These are phyloP conservation scores for Tolypocladium tundrense DNA, from an alignment of 2,329 filamentous ascomycete species.

Conservation along the genomic window DNA sequence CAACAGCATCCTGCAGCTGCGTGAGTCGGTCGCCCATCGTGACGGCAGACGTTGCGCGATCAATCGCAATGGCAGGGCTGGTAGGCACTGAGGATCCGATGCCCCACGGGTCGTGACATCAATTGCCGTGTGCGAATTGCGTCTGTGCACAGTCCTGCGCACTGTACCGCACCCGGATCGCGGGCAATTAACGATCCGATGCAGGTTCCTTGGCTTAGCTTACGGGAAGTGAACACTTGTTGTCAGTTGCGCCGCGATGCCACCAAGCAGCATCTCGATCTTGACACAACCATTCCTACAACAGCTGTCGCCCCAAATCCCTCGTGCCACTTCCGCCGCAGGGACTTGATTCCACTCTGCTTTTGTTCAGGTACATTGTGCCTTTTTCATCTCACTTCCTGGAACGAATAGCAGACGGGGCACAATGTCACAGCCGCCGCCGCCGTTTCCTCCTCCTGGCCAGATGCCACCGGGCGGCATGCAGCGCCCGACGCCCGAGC, in stretches of 20 bases:
- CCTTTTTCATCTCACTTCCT: neutral
- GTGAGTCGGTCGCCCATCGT: conserved; percentile 67
- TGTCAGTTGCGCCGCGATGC: conserved; percentile 13
- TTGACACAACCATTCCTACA: neutral
- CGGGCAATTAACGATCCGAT: conserved; percentile 21
- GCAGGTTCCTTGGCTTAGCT: neutral
- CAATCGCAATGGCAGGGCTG: neutral
- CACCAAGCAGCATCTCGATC: conserved; percentile 2
- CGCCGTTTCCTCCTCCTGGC: conserved; percentile 13
- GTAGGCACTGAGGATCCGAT: neutral
- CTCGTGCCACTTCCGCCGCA: neutral
- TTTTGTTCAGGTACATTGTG: neutral
- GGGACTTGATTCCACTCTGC: neutral
- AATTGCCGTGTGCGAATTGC: neutral
- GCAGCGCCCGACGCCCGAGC: conserved; percentile 63
- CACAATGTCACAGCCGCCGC: conserved; percentile 19
- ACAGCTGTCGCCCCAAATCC: neutral
- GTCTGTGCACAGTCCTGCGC: neutral
- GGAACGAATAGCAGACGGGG: neutral
- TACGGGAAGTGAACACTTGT: conserved; percentile 27
- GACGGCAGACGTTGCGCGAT: neutral
- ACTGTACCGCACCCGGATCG: conserved; percentile 3
- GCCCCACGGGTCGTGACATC: neutral
- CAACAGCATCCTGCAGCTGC: conserved; percentile 75
- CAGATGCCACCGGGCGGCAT: conserved; percentile 15